Evolutionary conservation across 768 basidiomycete species (phyloP).

Genomic region (Podaxis carcinomalis): DNA sequence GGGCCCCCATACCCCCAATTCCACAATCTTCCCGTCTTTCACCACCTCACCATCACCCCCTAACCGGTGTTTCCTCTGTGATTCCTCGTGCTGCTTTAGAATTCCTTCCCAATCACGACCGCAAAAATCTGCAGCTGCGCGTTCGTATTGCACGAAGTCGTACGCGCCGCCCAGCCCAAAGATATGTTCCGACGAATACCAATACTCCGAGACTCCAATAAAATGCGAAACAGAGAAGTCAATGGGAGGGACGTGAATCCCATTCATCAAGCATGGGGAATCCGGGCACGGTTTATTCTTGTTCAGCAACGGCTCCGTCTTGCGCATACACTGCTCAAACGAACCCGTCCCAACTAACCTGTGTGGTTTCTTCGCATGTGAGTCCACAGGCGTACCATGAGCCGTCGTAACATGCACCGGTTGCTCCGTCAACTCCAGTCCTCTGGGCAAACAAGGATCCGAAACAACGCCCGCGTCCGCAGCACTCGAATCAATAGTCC

Average conservation of each 20-base stretch:
- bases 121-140: constrained; percentile 86
- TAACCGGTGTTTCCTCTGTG: constrained; percentile 40
- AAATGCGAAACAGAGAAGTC: constrained; percentile 92
- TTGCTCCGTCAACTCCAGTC: constrained; percentile 57
- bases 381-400: constrained; percentile 11
- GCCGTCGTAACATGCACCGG: constrained; percentile 41
- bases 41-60: constrained; percentile 67
- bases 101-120: constrained; percentile 75
- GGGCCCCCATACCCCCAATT: constrained; percentile 63
- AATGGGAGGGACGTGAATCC: constrained; percentile 89
- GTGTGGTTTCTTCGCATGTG: constrained; percentile 50
- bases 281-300: constrained; percentile 80
- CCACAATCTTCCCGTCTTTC: constrained; percentile 55
- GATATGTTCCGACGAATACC: constrained; percentile 98
- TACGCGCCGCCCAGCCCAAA: constrained; percentile 94
- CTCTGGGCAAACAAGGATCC: constrained; percentile 90
- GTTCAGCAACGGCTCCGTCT: constrained; percentile 77
- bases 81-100: constrained; percentile 58
- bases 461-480: constrained; percentile 38
- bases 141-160: constrained; percentile 95
- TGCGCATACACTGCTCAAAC: constrained; percentile 76
- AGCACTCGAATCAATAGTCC: constrained; percentile 24
- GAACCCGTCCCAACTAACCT: constrained; percentile 83
- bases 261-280: constrained; percentile 88
- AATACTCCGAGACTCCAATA: constrained; percentile 97